Evolutionary conservation across 192 early-diverging fungal genomes (phyloP).

Genomic region (Podila horticola): DNA sequence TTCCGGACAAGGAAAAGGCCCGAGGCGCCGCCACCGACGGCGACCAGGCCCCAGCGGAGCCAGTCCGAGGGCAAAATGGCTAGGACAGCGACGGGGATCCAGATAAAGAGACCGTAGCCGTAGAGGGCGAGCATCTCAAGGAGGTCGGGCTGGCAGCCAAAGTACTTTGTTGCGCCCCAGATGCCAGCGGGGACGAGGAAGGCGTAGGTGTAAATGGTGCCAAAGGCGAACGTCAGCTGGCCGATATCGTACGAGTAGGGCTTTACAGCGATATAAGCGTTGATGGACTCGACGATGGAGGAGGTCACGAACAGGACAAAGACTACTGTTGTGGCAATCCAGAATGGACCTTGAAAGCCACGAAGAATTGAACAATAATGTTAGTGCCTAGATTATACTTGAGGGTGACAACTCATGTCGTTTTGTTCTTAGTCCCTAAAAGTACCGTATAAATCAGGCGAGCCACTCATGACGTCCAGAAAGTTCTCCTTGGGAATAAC

Average conservation of each 20-base stretch:
- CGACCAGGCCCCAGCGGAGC: slow-evolving; percentile 83
- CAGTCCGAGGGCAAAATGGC: slow-evolving; percentile 83
- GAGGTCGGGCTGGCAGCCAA: slow-evolving; percentile 80
- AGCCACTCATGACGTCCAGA: slow-evolving; percentile 79
- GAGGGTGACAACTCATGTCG: no score
- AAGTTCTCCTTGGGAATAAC: slow-evolving; percentile 82
- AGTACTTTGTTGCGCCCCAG: slow-evolving; percentile 88
- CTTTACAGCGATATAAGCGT: slow-evolving; percentile 62
- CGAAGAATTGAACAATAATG: background rate
- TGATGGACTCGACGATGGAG: slow-evolving; percentile 87
- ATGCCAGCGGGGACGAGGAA: slow-evolving; percentile 75
- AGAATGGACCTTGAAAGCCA: slow-evolving; percentile 82
- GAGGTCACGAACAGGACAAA: slow-evolving; percentile 94
- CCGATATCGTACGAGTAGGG: slow-evolving; percentile 81
- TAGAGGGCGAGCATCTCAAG: slow-evolving; percentile 88
- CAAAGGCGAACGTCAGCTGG: slow-evolving; percentile 82
- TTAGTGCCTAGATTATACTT: no score
- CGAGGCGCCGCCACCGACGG: slow-evolving; percentile 77
- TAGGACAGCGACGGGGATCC: slow-evolving; percentile 91
- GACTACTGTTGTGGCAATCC: slow-evolving; percentile 96
- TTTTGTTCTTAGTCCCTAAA: no score
- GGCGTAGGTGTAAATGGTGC: slow-evolving; percentile 86
- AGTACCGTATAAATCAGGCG: slow-evolving; percentile 94
- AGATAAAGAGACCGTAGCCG: slow-evolving; percentile 91
- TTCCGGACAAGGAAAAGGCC: slow-evolving; percentile 72